Base-by-base conservation (phyloP, 441 rosid genomes). In the Geranium incanum region DNA sequence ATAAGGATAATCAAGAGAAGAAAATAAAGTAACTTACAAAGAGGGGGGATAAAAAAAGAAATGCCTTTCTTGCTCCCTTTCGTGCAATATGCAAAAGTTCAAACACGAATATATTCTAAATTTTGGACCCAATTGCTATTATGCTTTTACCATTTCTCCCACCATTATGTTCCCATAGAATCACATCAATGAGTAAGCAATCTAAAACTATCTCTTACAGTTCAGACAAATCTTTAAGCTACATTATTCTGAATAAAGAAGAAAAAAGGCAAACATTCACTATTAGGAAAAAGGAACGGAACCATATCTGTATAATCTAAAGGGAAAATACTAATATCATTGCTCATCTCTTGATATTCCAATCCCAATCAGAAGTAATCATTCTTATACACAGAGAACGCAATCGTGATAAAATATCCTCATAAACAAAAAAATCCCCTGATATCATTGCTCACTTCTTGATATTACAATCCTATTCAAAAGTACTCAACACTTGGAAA, bases 61-160 rank as follows among this genome's bases (percentile, higher is more conserved):
- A 67, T 74, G 8, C 78, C 48, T 66, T 72, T 71, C 81, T 73
- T 66, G 83, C 71, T 77, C 72, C 79, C 79, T 64, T 73, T 63
- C 77, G 73, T 71, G 36, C 72, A 73, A 55, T 63, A 60, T 16
- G 62, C 23, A 67, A 70, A 78, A 71, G 77, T 75, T 60, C 36
- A 76, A 78, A 74, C 3, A 62, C 50, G 90, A 78, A 88, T 78
- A 85, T 85, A 84, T 88, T 84, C 89, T 72, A 72, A 66, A 69
- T 50, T 68, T 60, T 33, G 19, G 60, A 75, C 75, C 74, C 79
- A 81, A 52, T 72, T 78, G 81, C 71, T 74, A 72, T 21, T 67
- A 71, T 78, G 68, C 74, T 33, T 21, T 36, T 50, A 50, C 43
- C 67, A 33, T 52, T 18, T 68, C 13, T 68, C 28, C 66, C 63